Evolutionary conservation across 148 eudicot species (phyloP), one percentile per base, ranked within the genome.

Genomic region (Drosera capensis): DNA sequence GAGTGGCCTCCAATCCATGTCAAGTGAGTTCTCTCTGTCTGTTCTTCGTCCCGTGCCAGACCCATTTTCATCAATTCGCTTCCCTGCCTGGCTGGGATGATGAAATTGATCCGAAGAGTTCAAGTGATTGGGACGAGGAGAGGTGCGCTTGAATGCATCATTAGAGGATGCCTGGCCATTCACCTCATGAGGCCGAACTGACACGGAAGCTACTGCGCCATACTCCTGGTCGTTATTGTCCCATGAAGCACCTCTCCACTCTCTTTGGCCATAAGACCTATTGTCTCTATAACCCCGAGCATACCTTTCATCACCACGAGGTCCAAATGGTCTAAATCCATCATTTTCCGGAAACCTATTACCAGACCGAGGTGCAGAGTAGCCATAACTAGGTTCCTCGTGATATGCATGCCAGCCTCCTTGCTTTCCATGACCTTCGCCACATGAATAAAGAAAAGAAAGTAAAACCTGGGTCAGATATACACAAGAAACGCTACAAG

Each of bases 401-500:
- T 61, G 56, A 46, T 58, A 70, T 45, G 55, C 22, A 48, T 73
- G 67, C 72, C 79, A 63, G 20, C 77, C 67, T 63, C 73, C 82
- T 64, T 80, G 88, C 72, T 70, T 80, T 51, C 67, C 79, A 64
- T 75, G 73, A 64, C 88, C 88, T 80, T 72, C 67, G 64, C 22
- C 43, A 56, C 38, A 45, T 56, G n/a, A 34, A 34, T 15, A 34
- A 34, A 34, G n/a, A 34, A 5, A 34, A 34, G 13, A 34, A 5
- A n/a, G n/a, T 47, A 49, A 19, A 41, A 36, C 39, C 20, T 31
- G 43, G 22, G 42, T 39, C 31, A 46, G 49, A 28, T 28, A 28
- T 28, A 28, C 31, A 28, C 31, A 28, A 28, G 56, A 58, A 49
- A 36, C 18, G 46, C 29, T 19, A 34, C 7, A 45, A 15, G 49